A percentile compares a stretch with the other conserved stretches of the same genome.
phyloP scores from a whole-genome alignment of 2,329 filamentous ascomycete species.

The Cladosporium velox region DNA sequence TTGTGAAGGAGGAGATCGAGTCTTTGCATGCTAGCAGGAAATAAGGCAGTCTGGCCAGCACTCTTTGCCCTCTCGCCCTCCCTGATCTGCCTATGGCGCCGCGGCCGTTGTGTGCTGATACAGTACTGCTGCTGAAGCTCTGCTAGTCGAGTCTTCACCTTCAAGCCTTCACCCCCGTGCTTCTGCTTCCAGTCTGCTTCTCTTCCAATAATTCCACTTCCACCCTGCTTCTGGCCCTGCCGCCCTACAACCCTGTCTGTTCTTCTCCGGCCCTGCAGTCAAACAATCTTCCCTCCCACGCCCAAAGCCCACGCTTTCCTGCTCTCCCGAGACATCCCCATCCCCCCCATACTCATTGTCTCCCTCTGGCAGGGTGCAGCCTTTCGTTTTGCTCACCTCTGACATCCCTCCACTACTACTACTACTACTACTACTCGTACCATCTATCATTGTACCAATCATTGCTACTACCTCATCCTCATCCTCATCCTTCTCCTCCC shows the following conservation, averaged over 20 bases:
- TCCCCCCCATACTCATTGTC: not conserved
- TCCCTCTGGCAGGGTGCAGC: conserved; percentile 10
- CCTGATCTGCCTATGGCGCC: not conserved
- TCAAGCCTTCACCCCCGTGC: not conserved
- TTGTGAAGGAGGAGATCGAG: not conserved
- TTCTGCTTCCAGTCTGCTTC: not conserved
- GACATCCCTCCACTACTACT: not conserved
- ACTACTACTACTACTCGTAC: not conserved
- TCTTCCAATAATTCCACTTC: not conserved
- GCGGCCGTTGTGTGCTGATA: not conserved
- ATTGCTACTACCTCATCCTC: not conserved
- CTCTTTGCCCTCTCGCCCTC: too few relatives aligned
- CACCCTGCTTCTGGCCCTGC: not conserved
- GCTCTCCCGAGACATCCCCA: conserved; percentile 12
- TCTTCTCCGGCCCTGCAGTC: not conserved
- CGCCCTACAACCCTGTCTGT: not conserved
- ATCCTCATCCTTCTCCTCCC: not conserved
- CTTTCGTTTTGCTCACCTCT: not conserved
- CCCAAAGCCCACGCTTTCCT: not conserved
- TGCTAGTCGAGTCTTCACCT: not conserved
- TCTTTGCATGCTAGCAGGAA: too few relatives aligned
- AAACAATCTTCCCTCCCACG: not conserved
- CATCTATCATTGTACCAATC: not conserved
- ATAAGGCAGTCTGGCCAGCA: not conserved
- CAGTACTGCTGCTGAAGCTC: not conserved